Evolutionary conservation across 805 yeast genomes (phyloP).

Genomic region (Martiniozyma abietophila): DNA sequence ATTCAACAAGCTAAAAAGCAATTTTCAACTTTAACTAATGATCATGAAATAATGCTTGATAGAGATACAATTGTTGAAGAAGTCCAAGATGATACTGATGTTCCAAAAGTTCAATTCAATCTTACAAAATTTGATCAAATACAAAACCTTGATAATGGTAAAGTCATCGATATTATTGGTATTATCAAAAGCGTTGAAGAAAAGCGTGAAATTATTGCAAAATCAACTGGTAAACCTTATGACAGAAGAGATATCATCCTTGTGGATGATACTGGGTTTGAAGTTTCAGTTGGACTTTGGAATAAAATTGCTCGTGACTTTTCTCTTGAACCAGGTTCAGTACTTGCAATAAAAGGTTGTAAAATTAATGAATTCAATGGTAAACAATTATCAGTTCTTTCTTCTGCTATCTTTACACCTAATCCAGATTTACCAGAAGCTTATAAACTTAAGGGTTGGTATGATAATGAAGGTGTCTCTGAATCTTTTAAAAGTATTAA

Average conservation of each 20-base stretch:
- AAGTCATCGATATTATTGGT: slow-evolving; percentile 78
- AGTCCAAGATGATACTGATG: slow-evolving; percentile 45
- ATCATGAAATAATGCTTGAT: slow-evolving; percentile 78
- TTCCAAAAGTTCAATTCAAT: slow-evolving; percentile 73
- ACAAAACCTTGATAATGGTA: slow-evolving; percentile 57
- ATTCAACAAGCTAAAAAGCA: slow-evolving; percentile 79
- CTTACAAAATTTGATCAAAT: slow-evolving; percentile 63
- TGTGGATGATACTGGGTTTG: slow-evolving; percentile 76
- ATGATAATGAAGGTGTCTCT: slow-evolving; percentile 64
- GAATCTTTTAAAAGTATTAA: slow-evolving; percentile 56
- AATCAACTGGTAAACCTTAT: slow-evolving; percentile 80
- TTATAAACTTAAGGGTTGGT: slow-evolving; percentile 89
- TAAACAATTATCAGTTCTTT: slow-evolving; percentile 70
- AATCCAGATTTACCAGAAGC: slow-evolving; percentile 91
- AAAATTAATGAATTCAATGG: slow-evolving; percentile 86
- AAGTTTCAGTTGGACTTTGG: slow-evolving; percentile 82
- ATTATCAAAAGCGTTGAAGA: slow-evolving; percentile 72
- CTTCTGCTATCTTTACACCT: slow-evolving; percentile 61
- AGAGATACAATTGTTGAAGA: slow-evolving; percentile 69
- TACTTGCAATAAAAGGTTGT: slow-evolving; percentile 88
- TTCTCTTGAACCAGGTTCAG: slow-evolving; percentile 61
- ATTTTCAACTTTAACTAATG: slow-evolving; percentile 75
- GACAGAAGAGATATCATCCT: slow-evolving; percentile 83
- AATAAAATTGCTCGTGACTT: slow-evolving; percentile 79
- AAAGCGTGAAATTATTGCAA: slow-evolving; percentile 70